A percentile compares a stretch with the other conserved stretches of the same genome.
These are phyloP conservation scores for Fusarium multiceps DNA, from an alignment of 2,329 filamentous ascomycete species.

Conservation along the genomic window DNA sequence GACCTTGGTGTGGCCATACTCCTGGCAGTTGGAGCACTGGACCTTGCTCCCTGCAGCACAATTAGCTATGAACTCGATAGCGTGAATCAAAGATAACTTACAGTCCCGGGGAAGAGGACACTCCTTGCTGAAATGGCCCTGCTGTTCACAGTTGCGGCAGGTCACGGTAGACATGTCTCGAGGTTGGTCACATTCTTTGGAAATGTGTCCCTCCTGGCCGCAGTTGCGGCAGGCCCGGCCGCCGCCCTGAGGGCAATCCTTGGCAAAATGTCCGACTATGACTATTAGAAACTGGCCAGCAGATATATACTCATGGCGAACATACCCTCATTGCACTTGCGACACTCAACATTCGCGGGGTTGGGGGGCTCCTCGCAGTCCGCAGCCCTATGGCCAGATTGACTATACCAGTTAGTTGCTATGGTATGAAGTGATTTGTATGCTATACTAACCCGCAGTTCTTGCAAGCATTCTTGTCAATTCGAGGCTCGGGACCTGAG, in stretches of 20 bases:
- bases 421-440: not conserved
- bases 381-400: slow-evolving; percentile 62
- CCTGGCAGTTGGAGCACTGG: slow-evolving; percentile 53
- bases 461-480: slow-evolving; percentile 73
- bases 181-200: slow-evolving; percentile 62
- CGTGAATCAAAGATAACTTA: slow-evolving; percentile 37
- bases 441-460: slow-evolving; percentile 67
- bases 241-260: slow-evolving; percentile 72
- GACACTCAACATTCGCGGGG: slow-evolving; percentile 71
- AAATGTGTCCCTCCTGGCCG: slow-evolving; percentile 69
- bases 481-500: slow-evolving; percentile 67
- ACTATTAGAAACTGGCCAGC: slow-evolving; percentile 13
- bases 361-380: slow-evolving; percentile 71
- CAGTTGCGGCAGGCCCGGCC: slow-evolving; percentile 70
- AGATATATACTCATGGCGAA: slow-evolving; percentile 3
- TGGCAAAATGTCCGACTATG: slow-evolving; percentile 69
- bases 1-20: slow-evolving; percentile 55
- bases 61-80: slow-evolving; percentile 27
- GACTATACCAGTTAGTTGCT: slow-evolving; percentile 46
- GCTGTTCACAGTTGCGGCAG: slow-evolving; percentile 71
- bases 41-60: slow-evolving; percentile 53
- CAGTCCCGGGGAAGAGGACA: slow-evolving; percentile 66
- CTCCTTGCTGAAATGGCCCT: slow-evolving; percentile 71
- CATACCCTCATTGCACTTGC: slow-evolving; percentile 71
- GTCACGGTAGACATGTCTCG: slow-evolving; percentile 59